phyloP scores from a whole-genome alignment of 2,329 filamentous ascomycete genomes.

The Aquanectria penicillioides region DNA sequence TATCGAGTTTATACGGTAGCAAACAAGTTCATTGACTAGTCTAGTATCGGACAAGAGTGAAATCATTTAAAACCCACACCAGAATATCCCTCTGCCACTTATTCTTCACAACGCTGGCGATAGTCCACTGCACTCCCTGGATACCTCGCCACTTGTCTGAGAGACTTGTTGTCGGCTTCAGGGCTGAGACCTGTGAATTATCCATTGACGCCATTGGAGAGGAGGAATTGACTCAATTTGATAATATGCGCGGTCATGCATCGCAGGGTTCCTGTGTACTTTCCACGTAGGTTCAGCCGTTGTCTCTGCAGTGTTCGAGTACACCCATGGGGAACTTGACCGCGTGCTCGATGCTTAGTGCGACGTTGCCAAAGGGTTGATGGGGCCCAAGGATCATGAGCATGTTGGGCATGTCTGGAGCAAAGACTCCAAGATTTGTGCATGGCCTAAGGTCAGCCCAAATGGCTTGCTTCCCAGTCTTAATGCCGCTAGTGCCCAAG shows the following conservation, averaged over 20 bases:
- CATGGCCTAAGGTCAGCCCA: slow-evolving; percentile 30
- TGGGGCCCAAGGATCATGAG: slow-evolving; percentile 36
- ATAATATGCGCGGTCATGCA: slow-evolving; percentile 53
- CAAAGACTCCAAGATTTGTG: slow-evolving; percentile 24
- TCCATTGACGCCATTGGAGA: slow-evolving; percentile 51
- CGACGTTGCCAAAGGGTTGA: slow-evolving; percentile 30
- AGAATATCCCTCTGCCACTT: not conserved
- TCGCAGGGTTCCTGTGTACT: slow-evolving; percentile 26
- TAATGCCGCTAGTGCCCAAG: slow-evolving; percentile 23
- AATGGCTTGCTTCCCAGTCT: slow-evolving; percentile 19
- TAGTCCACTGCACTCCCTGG: slow-evolving; percentile 28
- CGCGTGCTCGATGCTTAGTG: slow-evolving; percentile 29
- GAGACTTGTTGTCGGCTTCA: slow-evolving; percentile 58
- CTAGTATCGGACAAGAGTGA: too few relatives aligned
- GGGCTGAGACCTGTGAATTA: slow-evolving; percentile 67
- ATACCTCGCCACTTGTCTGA: slow-evolving; percentile 50
- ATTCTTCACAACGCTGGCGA: slow-evolving; percentile 23
- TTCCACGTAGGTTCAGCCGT: slow-evolving; percentile 20
- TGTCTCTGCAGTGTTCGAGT: slow-evolving; percentile 25
- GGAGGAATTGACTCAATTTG: slow-evolving; percentile 52
- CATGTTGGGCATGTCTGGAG: slow-evolving; percentile 36
- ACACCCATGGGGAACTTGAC: slow-evolving; percentile 20
- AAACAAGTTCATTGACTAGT: too few relatives aligned
- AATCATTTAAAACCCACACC: not conserved
- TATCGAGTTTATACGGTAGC: too few relatives aligned